Percentiles rank a stretch among this genome's conserved stretches.
Evolutionary conservation across 2,329 filamentous ascomycete genomes (phyloP).

Genomic region (Phialophora expanda): DNA sequence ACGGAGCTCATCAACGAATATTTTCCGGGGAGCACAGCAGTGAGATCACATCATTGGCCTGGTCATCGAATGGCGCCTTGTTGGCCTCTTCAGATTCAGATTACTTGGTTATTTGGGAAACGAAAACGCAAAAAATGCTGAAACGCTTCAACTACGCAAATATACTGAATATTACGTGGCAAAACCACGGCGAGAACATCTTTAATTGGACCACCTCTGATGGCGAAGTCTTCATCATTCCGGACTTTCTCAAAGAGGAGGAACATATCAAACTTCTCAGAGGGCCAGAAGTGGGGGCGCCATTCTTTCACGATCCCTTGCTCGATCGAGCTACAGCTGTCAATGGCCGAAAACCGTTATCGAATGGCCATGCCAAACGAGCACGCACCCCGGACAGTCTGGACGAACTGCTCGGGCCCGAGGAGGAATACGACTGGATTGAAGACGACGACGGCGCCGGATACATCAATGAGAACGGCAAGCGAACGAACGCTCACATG

Average conservation of each 20-base stretch:
- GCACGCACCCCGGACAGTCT: constrained; percentile 74
- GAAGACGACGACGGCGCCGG: constrained; percentile 94
- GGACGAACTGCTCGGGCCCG: constrained; percentile 76
- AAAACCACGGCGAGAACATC: constrained; percentile 79
- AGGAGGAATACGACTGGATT: constrained; percentile 79
- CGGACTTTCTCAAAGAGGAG: constrained; percentile 68
- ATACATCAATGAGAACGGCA: constrained; percentile 72
- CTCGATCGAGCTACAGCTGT: constrained; percentile 64
- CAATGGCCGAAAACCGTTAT: constrained; percentile 63
- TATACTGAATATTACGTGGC: constrained; percentile 87
- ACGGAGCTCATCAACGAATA: constrained; percentile 83
- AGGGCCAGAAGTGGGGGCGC: constrained; percentile 62
- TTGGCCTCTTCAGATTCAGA: constrained; percentile 67
- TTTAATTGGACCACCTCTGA: constrained; percentile 90
- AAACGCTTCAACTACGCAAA: constrained; percentile 79
- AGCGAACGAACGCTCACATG: constrained; percentile 61
- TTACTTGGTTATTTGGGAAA: constrained; percentile 76
- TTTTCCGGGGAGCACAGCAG: constrained; percentile 81
- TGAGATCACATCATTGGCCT: constrained; percentile 84
- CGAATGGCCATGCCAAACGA: constrained; percentile 62
- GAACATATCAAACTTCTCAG: constrained; percentile 60
- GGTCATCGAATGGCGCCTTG: constrained; percentile 93
- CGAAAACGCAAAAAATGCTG: constrained; percentile 81
- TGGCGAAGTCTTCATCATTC: constrained; percentile 90
- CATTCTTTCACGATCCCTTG: constrained; percentile 82